Conservation (phyloP, 1,139 yeast species). For the Taiozyma onychis region DNA sequence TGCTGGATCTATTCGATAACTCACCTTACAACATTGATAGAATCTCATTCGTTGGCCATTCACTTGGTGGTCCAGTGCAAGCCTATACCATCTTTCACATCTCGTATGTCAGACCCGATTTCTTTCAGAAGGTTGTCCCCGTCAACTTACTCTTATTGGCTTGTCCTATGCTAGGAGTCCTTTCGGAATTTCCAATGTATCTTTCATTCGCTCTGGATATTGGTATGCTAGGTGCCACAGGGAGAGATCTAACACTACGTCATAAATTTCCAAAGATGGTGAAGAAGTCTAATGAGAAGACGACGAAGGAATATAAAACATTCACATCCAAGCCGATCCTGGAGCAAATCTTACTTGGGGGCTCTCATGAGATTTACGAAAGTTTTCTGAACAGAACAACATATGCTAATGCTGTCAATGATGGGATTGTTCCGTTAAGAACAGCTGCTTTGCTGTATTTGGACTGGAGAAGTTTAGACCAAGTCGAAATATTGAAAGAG, state of each 20-base stretch:
- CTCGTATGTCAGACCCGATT: slow-evolving; percentile 44
- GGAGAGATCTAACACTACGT: slow-evolving; percentile 51
- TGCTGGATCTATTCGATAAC: slow-evolving; percentile 42
- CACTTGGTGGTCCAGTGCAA: slow-evolving; percentile 63
- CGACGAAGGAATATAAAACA: slow-evolving; percentile 14
- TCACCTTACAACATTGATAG: slow-evolving; percentile 35
- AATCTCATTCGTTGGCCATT: slow-evolving; percentile 58
- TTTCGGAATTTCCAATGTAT: slow-evolving; percentile 53
- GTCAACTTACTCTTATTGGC: slow-evolving; percentile 54
- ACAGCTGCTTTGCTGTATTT: slow-evolving; percentile 78
- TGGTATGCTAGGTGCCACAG: slow-evolving; percentile 60
- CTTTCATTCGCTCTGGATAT: slow-evolving; percentile 54
- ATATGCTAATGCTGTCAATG: slow-evolving; percentile 40
- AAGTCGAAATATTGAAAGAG: slow-evolving; percentile 37
- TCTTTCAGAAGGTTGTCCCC: slow-evolving; percentile 46
- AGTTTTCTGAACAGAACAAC: slow-evolving; percentile 40
- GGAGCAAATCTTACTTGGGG: slow-evolving; percentile 47
- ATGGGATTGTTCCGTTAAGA: slow-evolving; percentile 90
- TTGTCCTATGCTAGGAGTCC: slow-evolving; percentile 57
- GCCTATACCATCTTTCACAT: slow-evolving; percentile 56
- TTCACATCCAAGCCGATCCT: slow-evolving; percentile 39
- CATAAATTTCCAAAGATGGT: slow-evolving; percentile 26
- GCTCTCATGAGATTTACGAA: slow-evolving; percentile 44
- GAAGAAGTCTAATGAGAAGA: slow-evolving; percentile 4
- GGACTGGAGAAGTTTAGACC: slow-evolving; percentile 56